phyloP scores from a whole-genome alignment of 805 yeast species.

The Komagataella pseudopastoris region DNA sequence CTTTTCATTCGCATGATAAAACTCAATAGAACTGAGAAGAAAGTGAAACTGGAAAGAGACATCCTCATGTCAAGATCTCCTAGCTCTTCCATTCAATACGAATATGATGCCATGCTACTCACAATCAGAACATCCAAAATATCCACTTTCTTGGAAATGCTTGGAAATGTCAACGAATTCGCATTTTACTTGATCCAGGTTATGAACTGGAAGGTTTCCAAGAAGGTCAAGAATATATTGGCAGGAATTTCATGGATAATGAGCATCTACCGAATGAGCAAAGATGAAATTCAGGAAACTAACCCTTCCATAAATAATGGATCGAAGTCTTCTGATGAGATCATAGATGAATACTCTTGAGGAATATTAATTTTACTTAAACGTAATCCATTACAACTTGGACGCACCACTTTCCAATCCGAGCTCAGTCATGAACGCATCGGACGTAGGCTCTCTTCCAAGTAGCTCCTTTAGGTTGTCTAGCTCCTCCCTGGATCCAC shows the following conservation, averaged over 20 bases:
- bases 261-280: constrained; percentile 14
- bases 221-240: constrained; percentile 8
- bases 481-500: constrained; percentile 62
- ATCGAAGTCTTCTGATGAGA: not conserved
- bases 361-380: not conserved
- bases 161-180: constrained; percentile 17
- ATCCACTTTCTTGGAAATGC: constrained; percentile 12
- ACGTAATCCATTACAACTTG: not conserved
- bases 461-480: constrained; percentile 51
- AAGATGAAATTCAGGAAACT: constrained; percentile 12
- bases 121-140: constrained; percentile 12
- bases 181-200: constrained; percentile 14
- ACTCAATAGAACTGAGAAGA: constrained; percentile 12
- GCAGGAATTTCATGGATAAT: constrained; percentile 16
- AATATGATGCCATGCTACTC: constrained; percentile 3
- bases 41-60: constrained; percentile 4
- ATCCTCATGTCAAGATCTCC: constrained; percentile 1
- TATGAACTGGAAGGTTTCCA: constrained; percentile 10
- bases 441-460: constrained; percentile 65
- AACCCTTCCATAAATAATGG: constrained; percentile 2
- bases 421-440: constrained; percentile 60
- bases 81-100: not conserved
- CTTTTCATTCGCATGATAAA: constrained; percentile 9
- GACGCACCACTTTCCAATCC: constrained; percentile 21
- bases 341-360: constrained; percentile 1